Percentiles rank a stretch among this genome's conserved stretches.
Evolutionary conservation across 75 land plant genomes (phyloP).

Genomic region (Ceratopteris richardii): DNA sequence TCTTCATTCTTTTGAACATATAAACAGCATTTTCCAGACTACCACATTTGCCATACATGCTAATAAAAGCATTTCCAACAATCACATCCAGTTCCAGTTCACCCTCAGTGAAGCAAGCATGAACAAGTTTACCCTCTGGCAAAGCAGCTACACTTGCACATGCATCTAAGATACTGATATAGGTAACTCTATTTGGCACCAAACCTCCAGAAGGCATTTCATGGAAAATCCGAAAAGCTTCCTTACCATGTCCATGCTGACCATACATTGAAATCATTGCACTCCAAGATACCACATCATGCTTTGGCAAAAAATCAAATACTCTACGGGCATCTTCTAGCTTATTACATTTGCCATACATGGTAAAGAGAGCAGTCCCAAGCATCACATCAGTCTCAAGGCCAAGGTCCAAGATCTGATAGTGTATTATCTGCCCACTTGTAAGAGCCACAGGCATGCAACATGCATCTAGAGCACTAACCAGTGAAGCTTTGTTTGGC

Average conservation of each 20-base stretch:
- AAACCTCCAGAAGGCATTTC: constrained; percentile 2
- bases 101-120: not conserved
- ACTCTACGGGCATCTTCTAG: not conserved
- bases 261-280: constrained; percentile 6
- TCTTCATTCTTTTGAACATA: not conserved
- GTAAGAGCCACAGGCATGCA: not conserved
- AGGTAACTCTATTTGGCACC: constrained; percentile 5
- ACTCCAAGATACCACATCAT: constrained; percentile 5
- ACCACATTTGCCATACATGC: constrained; percentile 15
- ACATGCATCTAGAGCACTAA: not conserved
- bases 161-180: not conserved
- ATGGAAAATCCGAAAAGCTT: not conserved
- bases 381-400: constrained; percentile 2
- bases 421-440: not conserved
- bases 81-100: not conserved
- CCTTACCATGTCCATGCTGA: constrained; percentile 1
- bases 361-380: not conserved
- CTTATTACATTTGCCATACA: constrained; percentile 1
- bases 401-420: not conserved
- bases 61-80: constrained; percentile 4
- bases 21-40: not conserved
- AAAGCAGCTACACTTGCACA: not conserved
- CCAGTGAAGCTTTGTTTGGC: not conserved
- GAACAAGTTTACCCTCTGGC: constrained; percentile 3
- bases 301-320: not conserved